Evolutionary conservation across 352 stramenopile species (phyloP).

Genomic region (Pythium monospermum): DNA sequence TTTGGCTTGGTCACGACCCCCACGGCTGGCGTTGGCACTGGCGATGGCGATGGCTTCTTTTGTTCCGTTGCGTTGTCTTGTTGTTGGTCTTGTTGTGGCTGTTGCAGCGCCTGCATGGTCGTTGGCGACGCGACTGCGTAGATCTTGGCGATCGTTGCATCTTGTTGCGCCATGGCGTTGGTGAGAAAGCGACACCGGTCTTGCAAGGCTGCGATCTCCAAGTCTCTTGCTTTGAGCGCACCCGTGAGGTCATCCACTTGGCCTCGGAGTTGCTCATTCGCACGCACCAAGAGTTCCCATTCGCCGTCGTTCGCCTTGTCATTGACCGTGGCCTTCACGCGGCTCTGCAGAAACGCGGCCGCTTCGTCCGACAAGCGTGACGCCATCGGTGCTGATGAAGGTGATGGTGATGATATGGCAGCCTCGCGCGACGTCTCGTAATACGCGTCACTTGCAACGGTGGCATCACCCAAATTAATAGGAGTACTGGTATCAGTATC

Average conservation of each 20-base stretch:
- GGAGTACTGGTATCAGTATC: no score
- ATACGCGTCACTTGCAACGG: neutral
- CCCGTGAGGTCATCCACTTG: conserved; percentile 63
- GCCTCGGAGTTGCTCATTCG: conserved; percentile 45
- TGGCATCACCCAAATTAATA: no score
- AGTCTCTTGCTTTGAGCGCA: conserved; percentile 62
- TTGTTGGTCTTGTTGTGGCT: neutral
- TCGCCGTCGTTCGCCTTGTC: neutral
- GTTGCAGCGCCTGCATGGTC: conserved; percentile 9
- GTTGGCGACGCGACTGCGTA: conserved; percentile 33
- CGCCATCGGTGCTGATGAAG: neutral
- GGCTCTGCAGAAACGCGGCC: conserved; percentile 11
- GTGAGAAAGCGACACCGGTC: conserved; percentile 64
- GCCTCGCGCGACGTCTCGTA: neutral
- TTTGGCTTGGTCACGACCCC: neutral
- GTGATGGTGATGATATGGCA: neutral
- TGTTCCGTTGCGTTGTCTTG: neutral
- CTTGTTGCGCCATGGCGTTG: conserved; percentile 64
- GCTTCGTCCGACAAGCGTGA: conserved; percentile 11
- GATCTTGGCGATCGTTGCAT: conserved; percentile 76
- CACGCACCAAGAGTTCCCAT: conserved; percentile 19
- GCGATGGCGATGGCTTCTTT: conserved; percentile 6
- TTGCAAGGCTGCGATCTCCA: conserved; percentile 59
- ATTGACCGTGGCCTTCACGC: neutral
- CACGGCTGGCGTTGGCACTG: neutral